A percentile compares a stretch with the other conserved stretches of the same genome.
These are phyloP conservation scores for Cornus controversa DNA, from an alignment of 148 eudicot species.

Conservation along the genomic window DNA sequence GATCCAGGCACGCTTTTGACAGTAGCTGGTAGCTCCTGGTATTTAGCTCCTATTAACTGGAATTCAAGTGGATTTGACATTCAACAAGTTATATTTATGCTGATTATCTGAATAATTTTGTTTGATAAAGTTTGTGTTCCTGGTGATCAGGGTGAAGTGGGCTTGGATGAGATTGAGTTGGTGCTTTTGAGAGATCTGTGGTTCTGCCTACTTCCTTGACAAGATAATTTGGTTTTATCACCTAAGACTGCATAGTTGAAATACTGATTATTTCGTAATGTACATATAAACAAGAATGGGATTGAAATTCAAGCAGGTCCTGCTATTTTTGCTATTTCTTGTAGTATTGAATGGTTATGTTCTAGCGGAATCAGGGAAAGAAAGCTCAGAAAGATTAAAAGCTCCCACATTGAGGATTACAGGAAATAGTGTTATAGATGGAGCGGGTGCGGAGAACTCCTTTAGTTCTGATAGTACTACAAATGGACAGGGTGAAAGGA, in stretches of 20 bases:
- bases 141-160: not conserved
- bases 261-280: not conserved
- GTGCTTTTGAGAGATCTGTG: not conserved
- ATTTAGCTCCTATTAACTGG: not conserved
- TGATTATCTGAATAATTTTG: not conserved
- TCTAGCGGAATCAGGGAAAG: constrained; percentile 32
- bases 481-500: constrained; percentile 35
- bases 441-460: constrained; percentile 56
- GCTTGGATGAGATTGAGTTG: not conserved
- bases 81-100: not conserved
- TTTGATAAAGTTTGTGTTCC: not conserved
- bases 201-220: not conserved
- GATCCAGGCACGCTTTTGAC: not conserved
- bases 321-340: constrained; percentile 44
- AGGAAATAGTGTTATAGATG: constrained; percentile 53
- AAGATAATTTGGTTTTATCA: not conserved
- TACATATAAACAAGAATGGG: constrained; percentile 41
- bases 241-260: constrained; percentile 1
- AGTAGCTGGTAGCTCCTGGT: not conserved
- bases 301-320: constrained; percentile 38
- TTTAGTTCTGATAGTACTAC: constrained; percentile 37
- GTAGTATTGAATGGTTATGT: constrained; percentile 32
- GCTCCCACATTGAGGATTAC: constrained; percentile 63
- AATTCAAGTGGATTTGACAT: not conserved
- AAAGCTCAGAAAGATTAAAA: constrained; percentile 33